A percentile compares a stretch with the other conserved stretches of the same genome.
phyloP scores from a whole-genome alignment of 208 protist genomes.

The Trypanosomatidae sp. region DNA sequence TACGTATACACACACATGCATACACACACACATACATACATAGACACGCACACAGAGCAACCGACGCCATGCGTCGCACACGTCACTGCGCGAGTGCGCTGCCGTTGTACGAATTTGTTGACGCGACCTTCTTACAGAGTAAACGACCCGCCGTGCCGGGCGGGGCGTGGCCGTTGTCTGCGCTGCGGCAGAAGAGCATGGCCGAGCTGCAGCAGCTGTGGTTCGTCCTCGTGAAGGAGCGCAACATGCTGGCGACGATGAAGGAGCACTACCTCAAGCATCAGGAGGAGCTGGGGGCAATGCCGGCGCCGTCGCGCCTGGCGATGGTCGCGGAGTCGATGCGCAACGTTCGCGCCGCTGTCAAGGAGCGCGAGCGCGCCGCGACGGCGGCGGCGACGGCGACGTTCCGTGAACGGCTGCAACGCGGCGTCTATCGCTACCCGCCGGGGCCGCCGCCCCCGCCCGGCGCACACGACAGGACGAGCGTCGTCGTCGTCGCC shows the following conservation, averaged over 20 bases:
- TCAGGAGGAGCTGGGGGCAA: slow-evolving; percentile 82
- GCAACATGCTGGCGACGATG: slow-evolving; percentile 80
- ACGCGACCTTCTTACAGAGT: slow-evolving; percentile 82
- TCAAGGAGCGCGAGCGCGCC: slow-evolving; percentile 70
- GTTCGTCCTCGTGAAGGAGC: slow-evolving; percentile 84
- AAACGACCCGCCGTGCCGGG: slow-evolving; percentile 78
- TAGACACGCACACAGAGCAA: too few species aligned
- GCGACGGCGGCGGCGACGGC: slow-evolving; percentile 41
- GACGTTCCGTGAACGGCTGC: slow-evolving; percentile 63
- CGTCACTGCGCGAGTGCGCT: slow-evolving; percentile 33
- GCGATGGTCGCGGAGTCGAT: slow-evolving; percentile 79
- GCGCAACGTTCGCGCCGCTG: slow-evolving; percentile 60
- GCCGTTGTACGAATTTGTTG: slow-evolving; percentile 85
- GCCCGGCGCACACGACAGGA: slow-evolving; percentile 37
- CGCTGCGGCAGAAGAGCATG: slow-evolving; percentile 78
- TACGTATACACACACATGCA: too few species aligned
- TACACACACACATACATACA: too few species aligned
- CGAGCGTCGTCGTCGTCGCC: slow-evolving; percentile 35
- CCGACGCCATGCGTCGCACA: too few species aligned
- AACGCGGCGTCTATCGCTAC: slow-evolving; percentile 62
- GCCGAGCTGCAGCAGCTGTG: slow-evolving; percentile 89
- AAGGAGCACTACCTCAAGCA: slow-evolving; percentile 83
- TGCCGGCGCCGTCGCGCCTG: slow-evolving; percentile 77
- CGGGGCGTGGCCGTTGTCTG: slow-evolving; percentile 72
- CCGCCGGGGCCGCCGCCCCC: slow-evolving; percentile 75